phyloP scores from a whole-genome alignment of 2,329 filamentous ascomycete species.

The Trichothecium roseum region DNA sequence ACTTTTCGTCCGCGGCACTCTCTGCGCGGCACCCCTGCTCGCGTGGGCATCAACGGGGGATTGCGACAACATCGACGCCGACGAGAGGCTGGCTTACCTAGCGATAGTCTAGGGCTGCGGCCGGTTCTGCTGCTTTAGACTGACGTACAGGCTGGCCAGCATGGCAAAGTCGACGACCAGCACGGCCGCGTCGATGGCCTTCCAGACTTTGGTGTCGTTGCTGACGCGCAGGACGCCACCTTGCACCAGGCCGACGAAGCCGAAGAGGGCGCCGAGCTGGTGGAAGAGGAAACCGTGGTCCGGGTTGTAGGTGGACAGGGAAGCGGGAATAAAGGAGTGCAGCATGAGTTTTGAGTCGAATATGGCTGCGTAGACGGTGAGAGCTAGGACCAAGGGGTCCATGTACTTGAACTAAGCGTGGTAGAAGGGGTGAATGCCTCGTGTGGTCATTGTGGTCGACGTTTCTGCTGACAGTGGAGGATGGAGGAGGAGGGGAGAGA shows the following conservation, averaged over 20 bases:
- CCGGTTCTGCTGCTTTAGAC: conserved; percentile 8
- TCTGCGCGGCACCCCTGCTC: conserved; percentile 15
- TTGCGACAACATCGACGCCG: conserved; percentile 6
- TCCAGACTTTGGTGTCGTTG: conserved; percentile 12
- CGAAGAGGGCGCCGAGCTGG: conserved; percentile 10
- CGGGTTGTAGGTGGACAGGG: conserved; percentile 8
- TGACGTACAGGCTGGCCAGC: conserved; percentile 8
- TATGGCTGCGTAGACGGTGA: conserved; percentile 9
- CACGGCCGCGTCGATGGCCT: conserved; percentile 7
- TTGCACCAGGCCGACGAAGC: conserved; percentile 9
- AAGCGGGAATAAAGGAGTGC: conserved; percentile 9
- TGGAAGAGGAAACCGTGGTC: conserved; percentile 12
- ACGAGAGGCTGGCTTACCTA: conserved; percentile 2
- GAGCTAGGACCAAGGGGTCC: conserved; percentile 8
- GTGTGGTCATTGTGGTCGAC: conserved; percentile 2
- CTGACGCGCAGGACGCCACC: conserved; percentile 6
- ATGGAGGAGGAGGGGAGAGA: too few species aligned
- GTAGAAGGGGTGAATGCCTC: conserved; percentile 10
- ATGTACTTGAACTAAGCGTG: conserved; percentile 13
- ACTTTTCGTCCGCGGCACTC: conserved; percentile 19
- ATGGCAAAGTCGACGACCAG: conserved; percentile 10
- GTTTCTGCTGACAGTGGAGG: too few species aligned
- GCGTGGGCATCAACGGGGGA: conserved; percentile 18
- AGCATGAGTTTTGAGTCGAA: conserved; percentile 9
- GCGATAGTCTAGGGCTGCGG: conserved; percentile 9